Evolutionary conservation across 2,329 filamentous ascomycete species (phyloP), one percentile per base, ranked within the genome.

Genomic region (Talaromyces atroroseus): DNA sequence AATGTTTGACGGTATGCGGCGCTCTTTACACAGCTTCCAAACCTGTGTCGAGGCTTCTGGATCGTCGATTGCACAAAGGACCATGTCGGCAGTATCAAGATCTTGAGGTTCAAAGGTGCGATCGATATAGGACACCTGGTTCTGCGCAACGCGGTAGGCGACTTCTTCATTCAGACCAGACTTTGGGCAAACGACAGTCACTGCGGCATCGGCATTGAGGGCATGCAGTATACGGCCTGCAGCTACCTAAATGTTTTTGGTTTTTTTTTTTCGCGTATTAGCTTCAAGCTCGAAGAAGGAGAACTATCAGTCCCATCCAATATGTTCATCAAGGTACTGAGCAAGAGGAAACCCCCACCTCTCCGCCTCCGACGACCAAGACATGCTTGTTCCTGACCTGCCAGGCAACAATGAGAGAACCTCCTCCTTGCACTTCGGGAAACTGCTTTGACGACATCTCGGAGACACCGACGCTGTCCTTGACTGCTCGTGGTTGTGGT

Each of bases 401-500:
- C 92, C 92, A 99, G 68, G 94, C 94, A 52, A 99, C 78, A 61
- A 99, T 94, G 62, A 99, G 77, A 60, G 92, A 97, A 58, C 92
- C 94, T 52, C 92, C 92, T 56, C 90, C 89, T 74, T 96, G 86
- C 26, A 97, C 83, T 61, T 87, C 80, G 57, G 92, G 90, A 68
- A 89, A 96, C 51, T 81, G 70, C 12, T 70, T 67, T 52, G 77
- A 70, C 78, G 77, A 70, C 79, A 81, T 81, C 8, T 26, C 47
- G 45, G 12, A 20, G n/a, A n/a, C 34, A 18, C 20, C 20, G 10
- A 42, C n/a, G 6, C 6, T 18, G 1, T 10, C 8, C 4, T 26
- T 4, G 8, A 26, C 24, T 26, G 24, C 24, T 34, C 16, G 32
- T 36, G 26, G 36, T 26, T 16, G 11, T 26, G 12, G 32, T 14